These are phyloP conservation scores for Phytophthora syringae DNA, from an alignment of 352 stramenopile species.

Conservation along the genomic window DNA sequence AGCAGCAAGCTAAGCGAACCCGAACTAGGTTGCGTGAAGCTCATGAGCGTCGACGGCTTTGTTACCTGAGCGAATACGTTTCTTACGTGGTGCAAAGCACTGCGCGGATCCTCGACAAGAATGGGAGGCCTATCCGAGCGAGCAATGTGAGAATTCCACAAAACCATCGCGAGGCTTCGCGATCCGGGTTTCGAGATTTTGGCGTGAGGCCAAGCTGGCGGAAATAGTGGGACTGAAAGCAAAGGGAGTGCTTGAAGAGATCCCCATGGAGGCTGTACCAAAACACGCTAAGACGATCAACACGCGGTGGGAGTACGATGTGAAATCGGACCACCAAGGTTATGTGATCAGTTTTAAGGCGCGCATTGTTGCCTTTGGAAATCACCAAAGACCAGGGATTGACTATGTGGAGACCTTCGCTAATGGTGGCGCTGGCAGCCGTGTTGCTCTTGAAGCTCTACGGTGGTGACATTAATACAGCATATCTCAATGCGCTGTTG, in stretches of 20 bases:
- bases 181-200: not conserved
- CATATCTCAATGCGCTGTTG: constrained; percentile 7
- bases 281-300: constrained; percentile 3
- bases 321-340: constrained; percentile 6
- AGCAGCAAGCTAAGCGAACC: constrained; percentile 1
- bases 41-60: not conserved
- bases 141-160: not conserved
- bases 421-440: constrained; percentile 7
- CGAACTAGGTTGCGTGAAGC: not conserved
- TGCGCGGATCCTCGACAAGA: not conserved
- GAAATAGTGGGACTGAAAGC: constrained; percentile 7
- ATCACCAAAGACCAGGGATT: constrained; percentile 1
- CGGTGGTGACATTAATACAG: not conserved
- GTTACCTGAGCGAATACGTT: not conserved
- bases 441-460: not conserved
- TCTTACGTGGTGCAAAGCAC: not conserved
- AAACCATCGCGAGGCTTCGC: not conserved
- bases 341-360: constrained; percentile 13
- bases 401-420: constrained; percentile 13
- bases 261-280: not conserved
- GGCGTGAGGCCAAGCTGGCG: not conserved
- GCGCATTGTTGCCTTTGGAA: constrained; percentile 12
- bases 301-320: not conserved
- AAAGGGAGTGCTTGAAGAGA: not conserved
- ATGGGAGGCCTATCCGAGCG: not conserved